A percentile compares a stretch with the other conserved stretches of the same genome.
Conservation (phyloP, 208 protist genomes). For the Crithidia expoeki region DNA sequence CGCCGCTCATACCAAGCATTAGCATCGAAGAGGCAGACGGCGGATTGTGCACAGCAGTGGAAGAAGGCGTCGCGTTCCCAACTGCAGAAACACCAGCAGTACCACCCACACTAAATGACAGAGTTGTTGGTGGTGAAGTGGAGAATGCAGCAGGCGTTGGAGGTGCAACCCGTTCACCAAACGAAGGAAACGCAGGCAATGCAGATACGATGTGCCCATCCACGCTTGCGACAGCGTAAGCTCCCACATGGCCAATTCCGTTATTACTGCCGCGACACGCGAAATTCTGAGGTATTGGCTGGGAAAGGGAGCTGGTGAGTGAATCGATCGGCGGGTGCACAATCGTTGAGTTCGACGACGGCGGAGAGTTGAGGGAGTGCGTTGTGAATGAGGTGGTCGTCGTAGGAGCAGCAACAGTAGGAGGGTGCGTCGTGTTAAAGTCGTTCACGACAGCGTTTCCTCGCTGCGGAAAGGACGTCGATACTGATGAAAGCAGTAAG, state of each 20-base stretch:
- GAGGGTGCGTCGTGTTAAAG: not conserved
- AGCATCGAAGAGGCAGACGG: not conserved
- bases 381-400: slow-evolving; percentile 5
- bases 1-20: too few relatives aligned
- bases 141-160: not conserved
- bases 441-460: too few relatives aligned
- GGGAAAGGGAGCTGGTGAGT: not conserved
- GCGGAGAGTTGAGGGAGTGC: slow-evolving; percentile 5
- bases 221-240: too few relatives aligned
- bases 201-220: too few relatives aligned
- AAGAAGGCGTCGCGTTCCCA: not conserved
- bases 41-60: not conserved
- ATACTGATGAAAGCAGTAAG: too few relatives aligned
- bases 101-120: too few relatives aligned
- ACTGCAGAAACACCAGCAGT: too few relatives aligned
- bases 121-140: too few relatives aligned
- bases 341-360: not conserved
- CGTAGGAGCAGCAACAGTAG: not conserved
- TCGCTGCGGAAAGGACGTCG: too few relatives aligned
- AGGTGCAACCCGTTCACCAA: not conserved
- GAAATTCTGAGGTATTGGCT: not conserved
- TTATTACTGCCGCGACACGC: not conserved
- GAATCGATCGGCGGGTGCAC: not conserved
- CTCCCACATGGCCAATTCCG: not conserved
- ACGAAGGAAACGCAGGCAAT: too few relatives aligned